Conservation (phyloP, 192 early-diverging fungal genomes). For the Backusella luteola region DNA sequence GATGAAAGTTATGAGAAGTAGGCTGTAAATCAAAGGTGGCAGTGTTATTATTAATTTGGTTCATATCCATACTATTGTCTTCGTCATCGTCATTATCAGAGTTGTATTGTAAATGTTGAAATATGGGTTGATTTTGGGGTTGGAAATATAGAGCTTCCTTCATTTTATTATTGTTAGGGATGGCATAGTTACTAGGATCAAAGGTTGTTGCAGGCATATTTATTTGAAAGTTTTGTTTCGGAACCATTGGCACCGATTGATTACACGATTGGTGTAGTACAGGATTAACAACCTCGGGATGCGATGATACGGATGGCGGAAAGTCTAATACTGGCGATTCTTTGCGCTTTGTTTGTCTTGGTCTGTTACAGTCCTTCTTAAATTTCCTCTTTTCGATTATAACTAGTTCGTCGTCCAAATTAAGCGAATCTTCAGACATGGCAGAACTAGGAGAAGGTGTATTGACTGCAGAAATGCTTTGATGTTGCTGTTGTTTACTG, state of each 20-base stretch:
- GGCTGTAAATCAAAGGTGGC: neutral
- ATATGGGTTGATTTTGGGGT: neutral
- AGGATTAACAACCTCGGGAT: neutral
- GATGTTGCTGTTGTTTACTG: neutral
- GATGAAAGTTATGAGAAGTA: neutral
- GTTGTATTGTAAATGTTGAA: neutral
- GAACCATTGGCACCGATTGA: conserved; percentile 4
- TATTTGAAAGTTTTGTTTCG: neutral
- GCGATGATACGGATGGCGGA: neutral
- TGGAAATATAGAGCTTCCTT: neutral
- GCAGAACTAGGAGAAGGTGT: neutral
- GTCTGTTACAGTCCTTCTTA: neutral
- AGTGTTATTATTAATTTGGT: neutral
- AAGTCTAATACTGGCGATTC: neutral
- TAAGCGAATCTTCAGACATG: conserved; percentile 6
- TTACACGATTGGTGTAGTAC: neutral
- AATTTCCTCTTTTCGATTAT: neutral
- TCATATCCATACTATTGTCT: conserved; percentile 4
- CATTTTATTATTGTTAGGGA: neutral
- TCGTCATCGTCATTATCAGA: conserved; percentile 12
- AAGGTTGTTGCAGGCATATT: neutral
- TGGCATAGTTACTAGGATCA: neutral
- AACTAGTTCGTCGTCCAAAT: neutral
- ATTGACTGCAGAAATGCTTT: neutral
- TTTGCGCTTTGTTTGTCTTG: neutral